Evolutionary conservation across 768 basidiomycete genomes (phyloP), one percentile per base, ranked within the genome.

Genomic region (Hemileccinum rubropunctum): DNA sequence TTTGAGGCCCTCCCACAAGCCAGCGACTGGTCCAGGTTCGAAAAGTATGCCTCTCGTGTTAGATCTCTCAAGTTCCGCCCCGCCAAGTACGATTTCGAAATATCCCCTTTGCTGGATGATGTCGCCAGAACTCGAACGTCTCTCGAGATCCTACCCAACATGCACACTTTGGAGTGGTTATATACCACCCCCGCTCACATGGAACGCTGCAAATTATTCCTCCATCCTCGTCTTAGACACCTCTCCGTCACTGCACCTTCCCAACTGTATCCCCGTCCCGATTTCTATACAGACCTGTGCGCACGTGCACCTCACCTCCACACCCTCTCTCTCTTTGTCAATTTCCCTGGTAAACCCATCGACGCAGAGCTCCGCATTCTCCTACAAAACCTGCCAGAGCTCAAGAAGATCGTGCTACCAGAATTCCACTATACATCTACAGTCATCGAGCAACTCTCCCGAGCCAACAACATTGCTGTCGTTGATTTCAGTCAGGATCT

Each of bases 401-500:
- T 85, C 17, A 68, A 72, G 34, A 75, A 70, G 55, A 60, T 83
- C 38, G 68, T 73, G 9, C 65, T 84, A 3, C 83, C 84, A 0
- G 72, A 76, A 6, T 85, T 74, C 52, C 73, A 74, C 42, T 53
- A 78, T 9, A 83, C 81, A 0, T 70, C 75, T 2, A 54, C 58
- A 1, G 54, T 83, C 17, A 64, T 79, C n/a, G 72, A 81, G 48
- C 58, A 69, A 3, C 63, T 80, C 14, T 79, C 82, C 7, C 69
- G 47, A 12, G 66, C 77, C 27, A 65, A 65, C 21, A 57, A 76
- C 41, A 72, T 85, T 0, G 63, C 65, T 6, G 57, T 71, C 6
- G 50, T 84, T n/a, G 79, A 83, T 46, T 84, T 82, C 48, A 77
- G 76, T 45, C 81, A 79, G 56, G 50, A 68, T n/a, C 54, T 65